These are phyloP conservation scores for Delonix regia DNA, from an alignment of 306 rosid genomes.

Conservation along the genomic window DNA sequence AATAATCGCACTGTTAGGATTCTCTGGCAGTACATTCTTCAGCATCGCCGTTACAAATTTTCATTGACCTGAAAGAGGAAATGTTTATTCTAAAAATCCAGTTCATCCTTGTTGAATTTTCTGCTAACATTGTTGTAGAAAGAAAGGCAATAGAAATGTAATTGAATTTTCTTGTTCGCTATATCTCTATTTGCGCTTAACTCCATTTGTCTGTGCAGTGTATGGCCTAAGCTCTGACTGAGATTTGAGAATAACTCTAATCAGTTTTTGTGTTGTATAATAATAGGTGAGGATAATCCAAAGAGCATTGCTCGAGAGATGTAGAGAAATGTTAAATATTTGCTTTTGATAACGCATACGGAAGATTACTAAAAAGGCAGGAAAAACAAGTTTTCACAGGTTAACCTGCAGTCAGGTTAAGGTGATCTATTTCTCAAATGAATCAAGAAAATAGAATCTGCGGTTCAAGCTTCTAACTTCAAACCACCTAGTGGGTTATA, in stretches of 20 bases:
- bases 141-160: conserved; percentile 42
- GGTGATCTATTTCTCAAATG: no score
- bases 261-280: conserved; percentile 47
- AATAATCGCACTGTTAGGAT: conserved; percentile 31
- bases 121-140: conserved; percentile 43
- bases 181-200: conserved; percentile 25
- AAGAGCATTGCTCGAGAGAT: not conserved
- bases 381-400: no score
- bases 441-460: no score
- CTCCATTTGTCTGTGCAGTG: conserved; percentile 42
- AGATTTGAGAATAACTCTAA: conserved; percentile 4
- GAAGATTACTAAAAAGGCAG: not conserved
- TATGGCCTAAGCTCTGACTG: conserved; percentile 42
- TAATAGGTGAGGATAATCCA: conserved; percentile 33
- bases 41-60: conserved; percentile 21
- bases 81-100: conserved; percentile 25
- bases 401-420: no score
- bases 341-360: not conserved
- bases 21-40: conserved; percentile 7
- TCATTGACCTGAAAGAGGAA: conserved; percentile 34
- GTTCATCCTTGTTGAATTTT: conserved; percentile 29
- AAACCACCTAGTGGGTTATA: no score
- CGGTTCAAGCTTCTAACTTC: no score
- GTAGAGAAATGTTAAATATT: conserved; percentile 32
- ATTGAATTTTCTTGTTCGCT: conserved; percentile 25